These are phyloP conservation scores for Ustilaginoidea virens DNA, from an alignment of 2,329 filamentous ascomycete species.

Conservation along the genomic window DNA sequence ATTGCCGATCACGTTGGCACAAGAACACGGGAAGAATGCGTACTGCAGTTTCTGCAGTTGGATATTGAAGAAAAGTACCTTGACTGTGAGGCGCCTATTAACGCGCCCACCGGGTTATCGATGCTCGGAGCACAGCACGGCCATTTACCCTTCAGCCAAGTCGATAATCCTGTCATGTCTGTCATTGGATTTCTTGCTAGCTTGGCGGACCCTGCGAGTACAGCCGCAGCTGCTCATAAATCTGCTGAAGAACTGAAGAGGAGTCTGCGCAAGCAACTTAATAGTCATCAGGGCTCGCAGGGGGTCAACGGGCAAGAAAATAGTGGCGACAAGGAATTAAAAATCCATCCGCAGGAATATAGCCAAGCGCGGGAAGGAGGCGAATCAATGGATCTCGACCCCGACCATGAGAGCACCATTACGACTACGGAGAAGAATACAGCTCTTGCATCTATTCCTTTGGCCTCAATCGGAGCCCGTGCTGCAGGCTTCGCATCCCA, in stretches of 20 bases:
- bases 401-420: constrained; percentile 32
- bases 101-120: constrained; percentile 40
- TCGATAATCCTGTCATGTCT: constrained; percentile 92
- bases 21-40: constrained; percentile 86
- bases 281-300: constrained; percentile 30
- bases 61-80: constrained; percentile 97
- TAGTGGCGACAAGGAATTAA: constrained; percentile 12
- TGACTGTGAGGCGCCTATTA: constrained; percentile 49
- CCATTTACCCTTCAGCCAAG: constrained; percentile 76
- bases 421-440: constrained; percentile 31
- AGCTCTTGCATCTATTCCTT: constrained; percentile 58
- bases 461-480: constrained; percentile 75
- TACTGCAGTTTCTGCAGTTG: constrained; percentile 87
- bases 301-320: constrained; percentile 45
- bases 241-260: constrained; percentile 77
- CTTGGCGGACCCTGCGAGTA: constrained; percentile 76
- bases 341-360: constrained; percentile 1
- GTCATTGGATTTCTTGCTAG: constrained; percentile 89
- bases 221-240: constrained; percentile 77
- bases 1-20: constrained; percentile 88
- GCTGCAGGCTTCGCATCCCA: constrained; percentile 82
- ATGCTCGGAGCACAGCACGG: constrained; percentile 61
- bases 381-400: constrained; percentile 51
- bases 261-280: constrained; percentile 63
- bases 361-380: constrained; percentile 19